Base-by-base conservation (phyloP, 1,139 yeast genomes). In the Pichia sp. region DNA sequence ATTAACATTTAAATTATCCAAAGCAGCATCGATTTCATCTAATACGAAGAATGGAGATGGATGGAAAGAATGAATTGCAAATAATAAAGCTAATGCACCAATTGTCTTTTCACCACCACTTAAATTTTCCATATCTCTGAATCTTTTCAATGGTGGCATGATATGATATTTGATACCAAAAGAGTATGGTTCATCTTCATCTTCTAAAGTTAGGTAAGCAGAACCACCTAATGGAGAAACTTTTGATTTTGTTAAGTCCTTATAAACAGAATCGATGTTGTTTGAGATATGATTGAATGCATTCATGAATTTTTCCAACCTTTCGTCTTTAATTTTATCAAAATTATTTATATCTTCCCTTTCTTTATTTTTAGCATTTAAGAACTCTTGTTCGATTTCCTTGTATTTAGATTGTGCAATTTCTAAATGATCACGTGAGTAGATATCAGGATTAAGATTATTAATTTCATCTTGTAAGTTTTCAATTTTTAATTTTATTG, bases 51-150 rank as follows among this genome's bases (percentile, higher is more conserved):
- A 93, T 28, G 99, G 99, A 0, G 97, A 85, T 1, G 98, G 98
- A 52, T 85, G 95, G 70, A 73, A 87, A 0, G 95, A 84, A 67
- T 93, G 97, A 49, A 91, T 81, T 2, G 99, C 95, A 73, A 93
- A 93, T 47, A 93, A 69, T 57, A 93, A 73, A 0, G 98, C 97
- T 59, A 93, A 74, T 0, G 99, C 99, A 1, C 99, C 99, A 70
- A 93, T 86, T 1, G 98, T 88, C 67, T 91, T 90, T 65, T 93
- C 99, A 48, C 99, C 99, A 49, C 99, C 99, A 0, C 97, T 89
- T 16, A 93, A 74, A 56, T 87, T 79, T 54, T 89, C 96, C 90
- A 93, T 91, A 60, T 89, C 97, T 62, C 95, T 79, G 67, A 90
- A 93, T 60, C 97, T 76, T 63, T 93, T 95, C 81, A 87, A 79